Base-by-base conservation (phyloP, 768 basidiomycete species). In the Boletus barrowsii region DNA sequence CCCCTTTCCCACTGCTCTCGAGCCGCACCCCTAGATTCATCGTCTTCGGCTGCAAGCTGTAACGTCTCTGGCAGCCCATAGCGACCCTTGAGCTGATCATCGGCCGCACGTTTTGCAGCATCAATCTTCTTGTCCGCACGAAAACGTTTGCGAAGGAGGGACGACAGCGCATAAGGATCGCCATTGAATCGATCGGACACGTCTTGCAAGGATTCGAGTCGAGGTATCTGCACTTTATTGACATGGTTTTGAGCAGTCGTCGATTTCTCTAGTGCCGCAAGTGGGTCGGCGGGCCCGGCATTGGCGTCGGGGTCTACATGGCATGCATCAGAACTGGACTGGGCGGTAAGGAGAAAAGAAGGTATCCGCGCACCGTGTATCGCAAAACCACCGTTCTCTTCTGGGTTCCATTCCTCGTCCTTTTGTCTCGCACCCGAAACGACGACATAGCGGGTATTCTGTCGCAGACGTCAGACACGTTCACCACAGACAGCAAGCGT, bases 401-500 rank as follows among this genome's bases (percentile, higher is more conserved):
- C 93, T 1, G 96, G 95, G 68, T 98, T 79, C 97, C 97, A 98
- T 47, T 97, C 93, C 65, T 96, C 90, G 49, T 93, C 88, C 70
- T 99, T 95, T 68, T 90, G 88, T 54, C 89, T 79, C n/a, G 97
- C 97, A 5, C 97, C 97, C 20, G 88, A 88, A 3, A 83, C 79
- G 2, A 98, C 97, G 22, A 97, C 86, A 65, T 99, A 99, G 17
- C 89, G 83, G 1, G 97, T 96, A 65, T 98, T 97, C 97, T 98
- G 13, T 15, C 15, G 3, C 17, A 13, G 3, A 49, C 18, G 45
- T 42, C 51, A 50, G 36, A 43, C 24, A 17, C 8, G 13, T 20
- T 1, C 17, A 24, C n/a, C 3, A 3, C 29, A 39, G 33, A 4
- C 6, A 13, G 11, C 32, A 37, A 13, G 15, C 17, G 37, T 17